Percentiles rank a stretch among this genome's conserved stretches.
phyloP scores from a whole-genome alignment of 495 filamentous ascomycete genomes.

The Tricharina praecox region DNA sequence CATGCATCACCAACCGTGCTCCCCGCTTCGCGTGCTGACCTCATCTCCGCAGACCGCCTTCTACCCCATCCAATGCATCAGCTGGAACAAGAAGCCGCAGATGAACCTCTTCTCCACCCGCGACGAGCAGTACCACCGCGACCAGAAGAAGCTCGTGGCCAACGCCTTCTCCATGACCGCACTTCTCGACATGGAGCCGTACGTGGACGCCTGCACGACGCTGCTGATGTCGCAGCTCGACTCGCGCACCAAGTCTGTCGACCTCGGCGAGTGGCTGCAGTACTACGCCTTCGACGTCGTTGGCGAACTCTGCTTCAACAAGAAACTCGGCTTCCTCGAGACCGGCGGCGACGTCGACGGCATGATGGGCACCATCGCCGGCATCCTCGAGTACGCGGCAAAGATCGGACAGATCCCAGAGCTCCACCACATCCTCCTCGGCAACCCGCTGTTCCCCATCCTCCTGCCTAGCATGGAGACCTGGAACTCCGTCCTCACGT shows the following conservation, averaged over 20 bases:
- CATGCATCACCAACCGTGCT: not conserved
- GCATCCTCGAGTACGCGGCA: conserved; percentile 27
- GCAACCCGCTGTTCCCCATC: conserved; percentile 8
- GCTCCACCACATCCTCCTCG: conserved; percentile 27
- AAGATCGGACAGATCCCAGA: conserved; percentile 29
- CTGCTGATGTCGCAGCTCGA: conserved; percentile 16
- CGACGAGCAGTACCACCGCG: conserved; percentile 22
- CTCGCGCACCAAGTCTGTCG: conserved; percentile 22
- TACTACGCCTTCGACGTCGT: conserved; percentile 28
- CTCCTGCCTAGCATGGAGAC: conserved; percentile 29
- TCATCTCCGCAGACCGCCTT: conserved; percentile 28
- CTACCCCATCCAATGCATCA: conserved; percentile 30
- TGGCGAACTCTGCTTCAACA: conserved; percentile 16
- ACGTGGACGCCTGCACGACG: conserved; percentile 27
- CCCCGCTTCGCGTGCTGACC: not conserved
- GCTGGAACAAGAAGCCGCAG: conserved; percentile 26
- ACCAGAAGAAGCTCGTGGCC: conserved; percentile 21
- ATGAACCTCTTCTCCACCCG: conserved; percentile 29
- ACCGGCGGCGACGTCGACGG: conserved; percentile 17
- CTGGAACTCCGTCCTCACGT: conserved; percentile 26
- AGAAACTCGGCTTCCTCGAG: conserved; percentile 18
- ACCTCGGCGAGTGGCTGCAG: conserved; percentile 33
- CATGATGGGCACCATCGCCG: conserved; percentile 33
- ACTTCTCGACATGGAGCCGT: conserved; percentile 27
- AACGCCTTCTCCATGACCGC: conserved; percentile 28